These are phyloP conservation scores for Stropharia rugosoannulata DNA, from an alignment of 768 basidiomycete species.

Conservation along the genomic window DNA sequence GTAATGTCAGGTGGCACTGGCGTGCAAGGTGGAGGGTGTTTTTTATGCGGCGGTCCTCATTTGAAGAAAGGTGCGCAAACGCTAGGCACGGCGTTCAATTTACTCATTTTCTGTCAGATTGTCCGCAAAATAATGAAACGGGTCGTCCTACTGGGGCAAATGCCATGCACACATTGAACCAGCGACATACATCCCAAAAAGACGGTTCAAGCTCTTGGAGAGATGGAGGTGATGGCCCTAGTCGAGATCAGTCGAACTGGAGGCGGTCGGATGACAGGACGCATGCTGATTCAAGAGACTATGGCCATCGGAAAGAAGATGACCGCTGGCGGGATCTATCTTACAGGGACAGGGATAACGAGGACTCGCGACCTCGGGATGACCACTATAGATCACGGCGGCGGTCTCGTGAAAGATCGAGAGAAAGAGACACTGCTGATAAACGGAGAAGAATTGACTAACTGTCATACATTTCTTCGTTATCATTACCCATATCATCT, in stretches of 20 bases:
- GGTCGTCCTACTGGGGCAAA: constrained; percentile 25
- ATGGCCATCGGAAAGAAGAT: constrained; percentile 17
- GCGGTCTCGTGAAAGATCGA: constrained; percentile 31
- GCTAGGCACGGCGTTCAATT: neutral
- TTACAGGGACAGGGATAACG: constrained; percentile 23
- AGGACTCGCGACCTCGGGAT: constrained; percentile 6
- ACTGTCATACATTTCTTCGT: constrained; percentile 6
- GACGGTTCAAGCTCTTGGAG: constrained; percentile 14
- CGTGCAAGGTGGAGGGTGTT: constrained; percentile 73
- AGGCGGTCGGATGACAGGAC: constrained; percentile 20
- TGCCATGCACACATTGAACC: constrained; percentile 14
- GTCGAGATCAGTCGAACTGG: constrained; percentile 7
- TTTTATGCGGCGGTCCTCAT: constrained; percentile 92
- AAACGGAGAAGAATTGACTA: constrained; percentile 62
- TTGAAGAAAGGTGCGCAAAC: constrained; percentile 73
- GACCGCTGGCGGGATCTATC: constrained; percentile 20
- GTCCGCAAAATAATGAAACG: constrained; percentile 27
- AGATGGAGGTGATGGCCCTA: constrained; percentile 18
- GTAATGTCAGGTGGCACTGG: constrained; percentile 56
- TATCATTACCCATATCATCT: neutral
- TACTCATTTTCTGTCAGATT: constrained; percentile 20
- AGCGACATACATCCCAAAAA: constrained; percentile 10
- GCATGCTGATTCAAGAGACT: constrained; percentile 5
- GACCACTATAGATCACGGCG: constrained; percentile 18
- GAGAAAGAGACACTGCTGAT: constrained; percentile 35